phyloP scores from a whole-genome alignment of 2,329 filamentous ascomycete species.

The Massarina eburnea region DNA sequence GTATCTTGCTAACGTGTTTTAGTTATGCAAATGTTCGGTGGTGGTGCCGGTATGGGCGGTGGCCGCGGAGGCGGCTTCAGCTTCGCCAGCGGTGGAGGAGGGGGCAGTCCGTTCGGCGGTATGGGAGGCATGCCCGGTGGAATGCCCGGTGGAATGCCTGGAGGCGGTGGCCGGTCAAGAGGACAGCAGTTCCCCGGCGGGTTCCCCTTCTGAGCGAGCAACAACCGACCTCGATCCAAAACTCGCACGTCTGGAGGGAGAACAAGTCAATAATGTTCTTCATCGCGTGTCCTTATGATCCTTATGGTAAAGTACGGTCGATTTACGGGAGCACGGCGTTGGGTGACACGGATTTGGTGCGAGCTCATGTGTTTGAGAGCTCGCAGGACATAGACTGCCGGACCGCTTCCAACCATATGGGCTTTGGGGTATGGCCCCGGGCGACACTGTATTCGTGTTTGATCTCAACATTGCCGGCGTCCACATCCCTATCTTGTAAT shows the following conservation, averaged over 20 bases:
- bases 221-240: background rate
- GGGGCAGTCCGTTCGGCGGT: constrained; percentile 43
- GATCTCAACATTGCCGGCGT: constrained; percentile 25
- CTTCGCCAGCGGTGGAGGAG: constrained; percentile 49
- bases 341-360: constrained; percentile 24
- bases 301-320: constrained; percentile 9
- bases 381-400: constrained; percentile 15
- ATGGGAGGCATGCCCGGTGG: constrained; percentile 27
- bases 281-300: background rate
- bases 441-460: constrained; percentile 10
- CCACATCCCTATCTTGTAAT: constrained; percentile 3
- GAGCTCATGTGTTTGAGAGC: constrained; percentile 14
- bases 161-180: constrained; percentile 22
- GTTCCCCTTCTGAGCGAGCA: constrained; percentile 28
- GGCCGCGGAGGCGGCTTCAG: constrained; percentile 49
- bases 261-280: constrained; percentile 21
- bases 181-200: constrained; percentile 36
- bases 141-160: constrained; percentile 8
- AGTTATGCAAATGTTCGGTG: constrained; percentile 38
- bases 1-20: constrained; percentile 29
- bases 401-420: background rate
- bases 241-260: background rate
- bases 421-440: background rate
- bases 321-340: constrained; percentile 21
- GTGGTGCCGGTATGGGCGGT: constrained; percentile 41